Evolutionary conservation across 345 rosid species (phyloP).

Genomic region (Hibiscus mutabilis): DNA sequence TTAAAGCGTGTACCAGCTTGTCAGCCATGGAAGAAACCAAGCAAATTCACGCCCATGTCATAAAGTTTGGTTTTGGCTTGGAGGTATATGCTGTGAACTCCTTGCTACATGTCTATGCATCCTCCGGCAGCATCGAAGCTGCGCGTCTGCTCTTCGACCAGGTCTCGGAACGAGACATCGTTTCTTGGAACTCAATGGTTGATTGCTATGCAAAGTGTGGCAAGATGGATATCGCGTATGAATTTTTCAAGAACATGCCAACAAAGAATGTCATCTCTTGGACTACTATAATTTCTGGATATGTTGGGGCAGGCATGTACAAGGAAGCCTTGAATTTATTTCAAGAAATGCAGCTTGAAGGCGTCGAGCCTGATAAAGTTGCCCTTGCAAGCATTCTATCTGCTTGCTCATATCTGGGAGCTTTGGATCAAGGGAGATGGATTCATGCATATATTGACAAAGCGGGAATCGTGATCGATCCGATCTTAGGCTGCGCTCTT

Average conservation of each 20-base stretch:
- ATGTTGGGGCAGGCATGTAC: slow-evolving; percentile 45
- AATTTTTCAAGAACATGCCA: slow-evolving; percentile 35
- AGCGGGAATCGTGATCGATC: slow-evolving; percentile 25
- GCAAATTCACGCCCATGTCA: slow-evolving; percentile 52
- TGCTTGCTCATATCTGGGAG: slow-evolving; percentile 71
- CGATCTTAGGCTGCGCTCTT: slow-evolving; percentile 46
- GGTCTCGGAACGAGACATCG: slow-evolving; percentile 33
- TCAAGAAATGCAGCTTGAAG: slow-evolving; percentile 55
- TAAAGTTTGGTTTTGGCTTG: slow-evolving; percentile 41
- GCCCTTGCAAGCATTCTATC: slow-evolving; percentile 44
- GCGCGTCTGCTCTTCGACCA: slow-evolving; percentile 41
- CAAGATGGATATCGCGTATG: slow-evolving; percentile 31
- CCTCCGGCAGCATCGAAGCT: slow-evolving; percentile 24
- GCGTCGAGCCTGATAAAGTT: slow-evolving; percentile 50
- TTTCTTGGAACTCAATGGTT: slow-evolving; percentile 75
- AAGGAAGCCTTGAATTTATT: slow-evolving; percentile 57
- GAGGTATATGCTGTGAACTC: slow-evolving; percentile 48
- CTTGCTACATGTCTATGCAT: slow-evolving; percentile 48
- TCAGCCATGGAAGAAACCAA: slow-evolving; percentile 34
- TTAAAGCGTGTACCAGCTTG: slow-evolving; percentile 55
- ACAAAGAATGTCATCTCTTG: slow-evolving; percentile 47
- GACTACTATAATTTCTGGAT: slow-evolving; percentile 71
- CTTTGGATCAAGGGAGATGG: slow-evolving; percentile 76
- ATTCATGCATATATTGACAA: slow-evolving; percentile 45
- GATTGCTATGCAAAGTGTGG: slow-evolving; percentile 23